Percentiles rank a stretch among this genome's conserved stretches.
These are phyloP conservation scores for Podospora sp. DNA, from an alignment of 495 filamentous ascomycete genomes.

Conservation along the genomic window DNA sequence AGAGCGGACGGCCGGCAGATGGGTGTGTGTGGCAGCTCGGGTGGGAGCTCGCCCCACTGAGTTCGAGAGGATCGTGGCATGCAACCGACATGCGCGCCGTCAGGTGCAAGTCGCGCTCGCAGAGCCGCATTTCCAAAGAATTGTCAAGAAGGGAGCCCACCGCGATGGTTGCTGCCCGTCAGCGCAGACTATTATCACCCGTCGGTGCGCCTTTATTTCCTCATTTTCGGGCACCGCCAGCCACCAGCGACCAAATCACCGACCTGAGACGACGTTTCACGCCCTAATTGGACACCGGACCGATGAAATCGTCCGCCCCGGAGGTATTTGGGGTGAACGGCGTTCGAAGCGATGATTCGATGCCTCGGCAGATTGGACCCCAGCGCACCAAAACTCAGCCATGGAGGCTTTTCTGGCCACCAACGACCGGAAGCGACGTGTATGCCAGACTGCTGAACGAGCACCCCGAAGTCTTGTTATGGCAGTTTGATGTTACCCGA, in stretches of 20 bases:
- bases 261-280: neutral
- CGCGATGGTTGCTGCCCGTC: neutral
- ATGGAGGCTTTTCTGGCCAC: conserved; percentile 21
- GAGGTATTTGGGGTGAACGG: neutral
- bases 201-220: neutral
- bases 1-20: too few species aligned
- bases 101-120: neutral
- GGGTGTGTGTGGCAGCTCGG: neutral
- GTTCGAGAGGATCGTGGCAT: neutral
- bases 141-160: neutral
- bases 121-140: neutral
- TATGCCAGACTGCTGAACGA: conserved; percentile 1
- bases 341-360: neutral
- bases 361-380: neutral
- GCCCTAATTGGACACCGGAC: neutral
- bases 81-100: neutral
- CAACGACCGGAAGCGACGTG: conserved; percentile 2
- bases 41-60: neutral
- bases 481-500: conserved; percentile 14
- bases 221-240: neutral
- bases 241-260: neutral
- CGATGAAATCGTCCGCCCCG: neutral
- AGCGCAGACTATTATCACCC: neutral
- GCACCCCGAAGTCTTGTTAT: conserved; percentile 19
- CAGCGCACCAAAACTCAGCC: conserved; percentile 1